Evolutionary conservation across 495 filamentous ascomycete genomes (phyloP).

Genomic region (Neurospora sp.): DNA sequence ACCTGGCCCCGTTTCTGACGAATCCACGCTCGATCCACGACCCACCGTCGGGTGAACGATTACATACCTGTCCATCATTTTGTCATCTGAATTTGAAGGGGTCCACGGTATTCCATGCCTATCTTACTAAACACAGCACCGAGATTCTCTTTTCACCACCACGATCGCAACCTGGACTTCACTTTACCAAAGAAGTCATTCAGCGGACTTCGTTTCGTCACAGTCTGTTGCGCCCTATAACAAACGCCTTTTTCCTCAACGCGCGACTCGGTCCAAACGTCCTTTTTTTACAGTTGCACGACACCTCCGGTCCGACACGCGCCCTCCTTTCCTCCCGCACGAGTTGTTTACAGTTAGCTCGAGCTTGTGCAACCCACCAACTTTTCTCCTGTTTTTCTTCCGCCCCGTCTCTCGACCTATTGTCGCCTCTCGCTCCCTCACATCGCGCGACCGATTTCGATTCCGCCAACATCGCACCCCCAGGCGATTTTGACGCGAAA

Average conservation of each 20-base stretch:
- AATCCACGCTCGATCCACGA: neutral
- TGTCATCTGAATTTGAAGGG: neutral
- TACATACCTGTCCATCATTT: neutral
- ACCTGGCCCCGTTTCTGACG: neutral
- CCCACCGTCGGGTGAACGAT: neutral
- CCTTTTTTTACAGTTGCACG: conserved; percentile 10
- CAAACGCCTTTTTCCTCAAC: neutral
- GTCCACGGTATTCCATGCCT: neutral
- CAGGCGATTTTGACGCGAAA: conserved; percentile 15
- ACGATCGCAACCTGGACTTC: neutral
- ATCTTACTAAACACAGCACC: neutral
- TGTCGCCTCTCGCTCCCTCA: neutral
- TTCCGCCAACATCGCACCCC: neutral
- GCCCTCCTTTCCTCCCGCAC: neutral
- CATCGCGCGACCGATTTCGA: neutral
- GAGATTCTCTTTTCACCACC: neutral
- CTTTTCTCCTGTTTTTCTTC: neutral
- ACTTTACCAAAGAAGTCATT: neutral
- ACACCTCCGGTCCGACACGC: neutral
- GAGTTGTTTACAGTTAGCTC: neutral
- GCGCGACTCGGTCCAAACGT: neutral
- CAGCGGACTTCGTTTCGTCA: neutral
- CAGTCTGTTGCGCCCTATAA: neutral
- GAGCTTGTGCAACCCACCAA: neutral
- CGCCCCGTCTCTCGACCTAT: neutral